Base-by-base conservation (phyloP, 257 asterid genomes). In the Cordia subcordata region DNA sequence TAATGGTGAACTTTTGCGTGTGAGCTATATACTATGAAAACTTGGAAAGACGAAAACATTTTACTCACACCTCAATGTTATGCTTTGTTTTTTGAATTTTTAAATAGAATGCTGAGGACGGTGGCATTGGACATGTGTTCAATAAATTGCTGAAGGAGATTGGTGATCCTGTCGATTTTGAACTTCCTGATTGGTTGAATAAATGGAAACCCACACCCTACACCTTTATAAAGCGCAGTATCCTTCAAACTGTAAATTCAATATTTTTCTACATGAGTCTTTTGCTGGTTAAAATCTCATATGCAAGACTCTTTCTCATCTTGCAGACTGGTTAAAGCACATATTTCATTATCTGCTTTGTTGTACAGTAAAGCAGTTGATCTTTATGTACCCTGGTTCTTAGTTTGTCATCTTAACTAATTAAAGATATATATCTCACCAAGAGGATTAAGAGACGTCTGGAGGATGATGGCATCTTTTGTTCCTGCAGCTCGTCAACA, bases 381-480 rank as follows among this genome's bases (percentile, higher is more conserved):
- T 27, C 35, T 42, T 14, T 42, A 42, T 42, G 4, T 42, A 39
- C 51, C 57, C 54, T 60, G 52, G 27, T 51, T 27, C 15, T 22
- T 27, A 46, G 53, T 69, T 72, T 75, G 74, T 33, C 53, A 21
- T 61, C 83, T 72, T 91, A 76, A 85, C 81, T 54, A 52, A 22
- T 57, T 53, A 40, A 72, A 92, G 99, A 86, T 83, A 71, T 92
- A 58, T 89, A 92, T 69, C 79, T 81, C 68, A 81, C 94, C 9
- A 88, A 88, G 86, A 88, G 70, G 84, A 70, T 81, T 33, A 92
- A 86, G 81, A 82, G 68, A 81, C 96, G 94, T 33, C 67, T 66
- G 71, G 87, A 80, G 62, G 99, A 92, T 61, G 97, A 88, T 78
- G 96, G 95, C 61, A 88, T 86, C 64, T 88, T 71, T 61, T 92